Evolutionary conservation across 2,329 filamentous ascomycete species (phyloP).

Genomic region (Ceratocystis huliohia): DNA sequence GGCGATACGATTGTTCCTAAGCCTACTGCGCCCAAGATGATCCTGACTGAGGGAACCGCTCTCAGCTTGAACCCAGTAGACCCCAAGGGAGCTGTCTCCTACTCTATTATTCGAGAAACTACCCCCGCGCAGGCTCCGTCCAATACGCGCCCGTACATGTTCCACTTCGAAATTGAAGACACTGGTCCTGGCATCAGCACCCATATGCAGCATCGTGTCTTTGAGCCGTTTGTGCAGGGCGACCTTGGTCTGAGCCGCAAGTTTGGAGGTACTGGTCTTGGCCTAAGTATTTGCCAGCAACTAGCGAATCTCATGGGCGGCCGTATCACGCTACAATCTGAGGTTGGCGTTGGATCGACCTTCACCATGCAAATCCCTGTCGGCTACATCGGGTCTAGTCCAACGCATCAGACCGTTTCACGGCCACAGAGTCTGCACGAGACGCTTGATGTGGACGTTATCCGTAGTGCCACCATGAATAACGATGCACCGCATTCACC

Average conservation of each 20-base stretch:
- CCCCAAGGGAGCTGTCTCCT: constrained; percentile 35
- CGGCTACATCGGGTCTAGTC: constrained; percentile 56
- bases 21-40: constrained; percentile 24
- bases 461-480: constrained; percentile 23
- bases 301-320: constrained; percentile 75
- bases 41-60: constrained; percentile 35
- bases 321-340: constrained; percentile 57
- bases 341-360: constrained; percentile 59
- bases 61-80: constrained; percentile 52
- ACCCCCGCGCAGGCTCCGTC: constrained; percentile 48
- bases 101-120: constrained; percentile 40
- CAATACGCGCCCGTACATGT: constrained; percentile 53
- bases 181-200: constrained; percentile 76
- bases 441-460: constrained; percentile 25
- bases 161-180: constrained; percentile 82
- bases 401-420: constrained; percentile 40
- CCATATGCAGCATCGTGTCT: constrained; percentile 67
- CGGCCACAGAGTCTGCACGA: constrained; percentile 35
- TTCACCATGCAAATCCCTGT: constrained; percentile 78
- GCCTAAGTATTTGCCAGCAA: constrained; percentile 80
- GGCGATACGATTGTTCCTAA: constrained; percentile 20
- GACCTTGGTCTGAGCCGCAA: constrained; percentile 81
- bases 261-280: constrained; percentile 77
- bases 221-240: constrained; percentile 91
- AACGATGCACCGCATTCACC: constrained; percentile 30